A percentile compares a stretch with the other conserved stretches of the same genome.
Conservation (phyloP, 129 eudicot genomes). For the Centella asiatica region DNA sequence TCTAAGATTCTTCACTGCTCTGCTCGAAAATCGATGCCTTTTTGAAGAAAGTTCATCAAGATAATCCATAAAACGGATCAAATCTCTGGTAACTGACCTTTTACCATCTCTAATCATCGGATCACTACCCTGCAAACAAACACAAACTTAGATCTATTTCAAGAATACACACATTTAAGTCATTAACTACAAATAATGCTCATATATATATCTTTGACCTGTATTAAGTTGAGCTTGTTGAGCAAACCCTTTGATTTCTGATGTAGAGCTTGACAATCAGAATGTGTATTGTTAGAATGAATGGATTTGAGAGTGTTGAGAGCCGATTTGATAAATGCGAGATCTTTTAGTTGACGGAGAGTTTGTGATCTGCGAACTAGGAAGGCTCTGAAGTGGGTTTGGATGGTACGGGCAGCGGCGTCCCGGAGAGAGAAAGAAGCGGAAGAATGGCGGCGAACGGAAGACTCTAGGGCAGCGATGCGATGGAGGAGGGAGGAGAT, state of each 20-base stretch:
- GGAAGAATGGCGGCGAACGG: constrained; percentile 51
- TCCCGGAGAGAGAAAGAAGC: constrained; percentile 42
- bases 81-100: constrained; percentile 48
- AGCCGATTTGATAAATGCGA: constrained; percentile 57
- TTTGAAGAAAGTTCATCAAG: constrained; percentile 45
- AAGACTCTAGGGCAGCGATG: constrained; percentile 72
- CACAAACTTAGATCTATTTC: constrained; percentile 8
- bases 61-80: constrained; percentile 52
- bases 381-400: constrained; percentile 73
- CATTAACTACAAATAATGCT: background rate
- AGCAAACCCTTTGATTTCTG: constrained; percentile 53
- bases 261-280: constrained; percentile 38
- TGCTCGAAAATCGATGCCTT: constrained; percentile 28
- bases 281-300: constrained; percentile 32
- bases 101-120: constrained; percentile 87
- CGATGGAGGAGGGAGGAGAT: constrained; percentile 74
- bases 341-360: constrained; percentile 62
- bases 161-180: background rate
- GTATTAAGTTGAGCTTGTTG: constrained; percentile 49
- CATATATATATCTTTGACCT: constrained; percentile 27
- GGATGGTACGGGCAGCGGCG: constrained; percentile 82
- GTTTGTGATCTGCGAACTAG: constrained; percentile 73
- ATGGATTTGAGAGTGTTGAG: constrained; percentile 55
- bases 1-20: constrained; percentile 39
- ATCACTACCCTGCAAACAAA: constrained; percentile 63